These are phyloP conservation scores for Fistulifera pelliculosa DNA, from an alignment of 108 stramenopile species.

Conservation along the genomic window DNA sequence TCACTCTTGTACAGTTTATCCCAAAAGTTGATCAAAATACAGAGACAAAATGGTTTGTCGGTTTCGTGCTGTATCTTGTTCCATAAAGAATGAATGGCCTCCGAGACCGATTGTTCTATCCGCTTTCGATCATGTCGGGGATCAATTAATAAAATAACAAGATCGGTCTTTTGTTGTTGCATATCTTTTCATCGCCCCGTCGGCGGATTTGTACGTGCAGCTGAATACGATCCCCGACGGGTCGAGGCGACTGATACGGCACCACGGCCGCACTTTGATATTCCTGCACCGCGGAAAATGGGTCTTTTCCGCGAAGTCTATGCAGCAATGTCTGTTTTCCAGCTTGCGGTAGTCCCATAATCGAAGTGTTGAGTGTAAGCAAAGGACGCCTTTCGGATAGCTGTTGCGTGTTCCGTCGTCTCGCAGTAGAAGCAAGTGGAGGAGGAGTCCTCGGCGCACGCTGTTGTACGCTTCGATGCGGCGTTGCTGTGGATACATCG, in stretches of 20 bases:
- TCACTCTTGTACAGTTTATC: slow-evolving; percentile 18
- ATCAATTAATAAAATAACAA: slow-evolving; percentile 24
- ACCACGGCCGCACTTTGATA: slow-evolving; percentile 11
- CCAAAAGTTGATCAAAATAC: slow-evolving; percentile 39
- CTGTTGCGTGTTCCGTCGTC: neutral
- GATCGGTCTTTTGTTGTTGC: slow-evolving; percentile 12
- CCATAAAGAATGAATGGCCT: neutral
- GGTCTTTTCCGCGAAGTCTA: slow-evolving; percentile 41
- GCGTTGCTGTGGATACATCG: neutral
- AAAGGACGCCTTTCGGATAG: neutral
- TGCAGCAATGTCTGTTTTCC: slow-evolving; percentile 40
- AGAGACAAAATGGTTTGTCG: slow-evolving; percentile 22
- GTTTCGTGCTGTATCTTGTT: slow-evolving; percentile 1
- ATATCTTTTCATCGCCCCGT: slow-evolving; percentile 7
- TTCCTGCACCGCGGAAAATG: slow-evolving; percentile 16
- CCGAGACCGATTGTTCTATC: neutral
- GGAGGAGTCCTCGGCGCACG: neutral
- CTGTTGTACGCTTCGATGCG: neutral
- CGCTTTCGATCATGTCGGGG: slow-evolving; percentile 8
- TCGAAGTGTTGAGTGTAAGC: slow-evolving; percentile 13
- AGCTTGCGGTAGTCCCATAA: slow-evolving; percentile 33
- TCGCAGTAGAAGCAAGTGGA: neutral
- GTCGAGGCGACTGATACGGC: slow-evolving; percentile 24
- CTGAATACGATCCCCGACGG: neutral
- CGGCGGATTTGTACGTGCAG: slow-evolving; percentile 29